Conservation (phyloP, 2,329 filamentous ascomycete species). For the Fusarium solani-melongenae region DNA sequence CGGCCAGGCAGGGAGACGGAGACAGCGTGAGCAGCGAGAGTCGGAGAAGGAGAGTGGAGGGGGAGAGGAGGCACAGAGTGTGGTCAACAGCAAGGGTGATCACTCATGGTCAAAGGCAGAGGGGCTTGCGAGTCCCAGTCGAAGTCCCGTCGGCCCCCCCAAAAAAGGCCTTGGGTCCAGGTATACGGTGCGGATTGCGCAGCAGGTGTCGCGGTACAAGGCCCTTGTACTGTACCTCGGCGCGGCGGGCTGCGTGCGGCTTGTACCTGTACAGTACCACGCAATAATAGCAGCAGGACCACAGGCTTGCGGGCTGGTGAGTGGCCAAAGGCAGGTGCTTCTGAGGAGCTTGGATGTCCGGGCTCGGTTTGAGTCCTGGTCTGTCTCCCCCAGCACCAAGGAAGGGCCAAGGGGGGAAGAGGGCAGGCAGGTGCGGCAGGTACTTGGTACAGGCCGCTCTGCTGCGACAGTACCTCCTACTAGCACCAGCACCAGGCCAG, state of each 20-base stretch:
- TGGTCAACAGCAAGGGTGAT: slow-evolving; percentile 29
- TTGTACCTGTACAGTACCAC: slow-evolving; percentile 55
- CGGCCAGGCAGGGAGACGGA: background rate
- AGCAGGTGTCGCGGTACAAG: slow-evolving; percentile 44
- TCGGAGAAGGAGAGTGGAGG: background rate
- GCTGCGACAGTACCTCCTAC: slow-evolving; percentile 34
- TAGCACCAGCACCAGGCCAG: slow-evolving; percentile 32
- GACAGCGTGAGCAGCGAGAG: slow-evolving; percentile 5
- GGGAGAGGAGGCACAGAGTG: slow-evolving; percentile 1
- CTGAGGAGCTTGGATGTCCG: slow-evolving; percentile 37
- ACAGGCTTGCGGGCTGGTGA: slow-evolving; percentile 34
- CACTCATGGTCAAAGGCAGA: slow-evolving; percentile 38
- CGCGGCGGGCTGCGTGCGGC: slow-evolving; percentile 44
- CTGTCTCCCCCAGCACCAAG: slow-evolving; percentile 24
- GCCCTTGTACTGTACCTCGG: slow-evolving; percentile 51
- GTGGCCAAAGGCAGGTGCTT: slow-evolving; percentile 37
- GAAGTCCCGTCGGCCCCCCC: slow-evolving; percentile 18
- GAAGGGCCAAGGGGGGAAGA: slow-evolving; percentile 26
- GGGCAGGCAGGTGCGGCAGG: slow-evolving; percentile 28
- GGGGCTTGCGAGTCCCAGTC: slow-evolving; percentile 38
- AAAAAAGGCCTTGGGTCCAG: slow-evolving; percentile 19
- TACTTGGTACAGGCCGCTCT: slow-evolving; percentile 30
- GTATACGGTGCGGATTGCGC: slow-evolving; percentile 51
- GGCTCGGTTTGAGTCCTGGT: slow-evolving; percentile 36
- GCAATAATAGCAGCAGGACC: slow-evolving; percentile 42